phyloP scores from a whole-genome alignment of 2,329 filamentous ascomycete species.

The Cercospora sojina region DNA sequence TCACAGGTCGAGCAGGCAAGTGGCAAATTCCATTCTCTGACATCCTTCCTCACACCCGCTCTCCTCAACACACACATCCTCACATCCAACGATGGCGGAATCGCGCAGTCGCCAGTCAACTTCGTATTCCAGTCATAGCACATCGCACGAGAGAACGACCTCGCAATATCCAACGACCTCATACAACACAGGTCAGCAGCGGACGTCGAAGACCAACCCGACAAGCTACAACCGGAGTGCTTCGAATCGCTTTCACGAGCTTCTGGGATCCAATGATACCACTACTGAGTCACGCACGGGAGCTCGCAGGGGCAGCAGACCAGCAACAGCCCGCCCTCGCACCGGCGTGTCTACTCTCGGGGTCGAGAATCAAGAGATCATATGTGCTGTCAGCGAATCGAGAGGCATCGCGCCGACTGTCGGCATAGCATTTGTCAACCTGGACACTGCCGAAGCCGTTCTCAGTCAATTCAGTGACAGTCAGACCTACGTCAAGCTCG shows the following conservation, averaged over 20 bases:
- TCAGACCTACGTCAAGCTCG: slow-evolving; percentile 83
- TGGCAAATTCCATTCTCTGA: background rate
- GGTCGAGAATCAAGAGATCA: slow-evolving; percentile 64
- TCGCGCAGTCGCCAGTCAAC: slow-evolving; percentile 8
- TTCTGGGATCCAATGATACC: slow-evolving; percentile 27
- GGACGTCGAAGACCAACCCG: background rate
- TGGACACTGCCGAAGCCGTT: slow-evolving; percentile 78
- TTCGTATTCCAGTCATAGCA: slow-evolving; percentile 9
- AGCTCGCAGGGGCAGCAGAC: slow-evolving; percentile 28
- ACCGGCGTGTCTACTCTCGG: slow-evolving; percentile 60
- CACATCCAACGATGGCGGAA: background rate
- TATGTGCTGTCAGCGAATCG: slow-evolving; percentile 87
- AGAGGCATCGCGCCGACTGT: slow-evolving; percentile 83
- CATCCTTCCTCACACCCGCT: background rate
- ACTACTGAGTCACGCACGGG: slow-evolving; percentile 27
- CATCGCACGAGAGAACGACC: background rate
- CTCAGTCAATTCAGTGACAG: slow-evolving; percentile 91
- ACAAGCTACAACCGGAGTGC: slow-evolving; percentile 12
- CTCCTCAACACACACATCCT: background rate
- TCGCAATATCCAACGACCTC: background rate
- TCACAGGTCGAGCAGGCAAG: background rate
- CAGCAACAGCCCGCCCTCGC: slow-evolving; percentile 44
- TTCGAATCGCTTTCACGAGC: slow-evolving; percentile 16
- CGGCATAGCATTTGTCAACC: slow-evolving; percentile 77
- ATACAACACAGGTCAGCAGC: background rate